A percentile compares a stretch with the other conserved stretches of the same genome.
phyloP scores from a whole-genome alignment of 2,329 filamentous ascomycete species.

The Fusarium xylarioides region DNA sequence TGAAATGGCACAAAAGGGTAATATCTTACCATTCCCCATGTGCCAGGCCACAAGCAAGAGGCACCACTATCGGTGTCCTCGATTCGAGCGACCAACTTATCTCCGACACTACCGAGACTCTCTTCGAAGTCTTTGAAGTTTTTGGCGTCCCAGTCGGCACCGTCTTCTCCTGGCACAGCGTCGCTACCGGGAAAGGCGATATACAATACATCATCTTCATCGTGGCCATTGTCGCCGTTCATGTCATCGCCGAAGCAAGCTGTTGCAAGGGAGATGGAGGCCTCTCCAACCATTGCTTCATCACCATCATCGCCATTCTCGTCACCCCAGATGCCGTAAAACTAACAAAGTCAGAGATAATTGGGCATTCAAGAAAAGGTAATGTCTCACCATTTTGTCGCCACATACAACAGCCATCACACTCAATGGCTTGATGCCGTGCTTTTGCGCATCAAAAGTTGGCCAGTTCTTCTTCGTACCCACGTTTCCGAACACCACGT shows the following conservation, averaged over 20 bases:
- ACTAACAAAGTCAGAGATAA: constrained; percentile 41
- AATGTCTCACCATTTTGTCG: constrained; percentile 51
- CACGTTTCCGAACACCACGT: constrained; percentile 63
- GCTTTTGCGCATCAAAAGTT: constrained; percentile 52
- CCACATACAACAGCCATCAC: constrained; percentile 65
- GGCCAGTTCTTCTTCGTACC: constrained; percentile 46
- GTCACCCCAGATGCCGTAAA: constrained; percentile 70
- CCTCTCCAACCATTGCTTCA: constrained; percentile 62
- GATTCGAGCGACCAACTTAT: constrained; percentile 57
- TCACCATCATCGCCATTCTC: constrained; percentile 63
- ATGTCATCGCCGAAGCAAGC: constrained; percentile 64
- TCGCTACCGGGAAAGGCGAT: constrained; percentile 66
- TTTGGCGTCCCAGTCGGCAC: constrained; percentile 64
- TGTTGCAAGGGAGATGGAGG: constrained; percentile 65
- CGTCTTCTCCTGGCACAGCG: constrained; percentile 63
- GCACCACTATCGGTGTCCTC: constrained; percentile 27
- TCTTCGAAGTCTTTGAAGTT: constrained; percentile 60
- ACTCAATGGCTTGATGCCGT: constrained; percentile 60
- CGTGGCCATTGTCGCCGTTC: constrained; percentile 65
- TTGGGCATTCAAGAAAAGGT: fast-evolving
- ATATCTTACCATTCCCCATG: constrained; percentile 4
- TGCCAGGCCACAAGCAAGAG: constrained; percentile 6
- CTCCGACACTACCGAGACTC: constrained; percentile 61
- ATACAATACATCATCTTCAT: constrained; percentile 67
- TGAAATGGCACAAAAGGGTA: background rate